A percentile compares a stretch with the other conserved stretches of the same genome.
phyloP scores from a whole-genome alignment of 2,329 filamentous ascomycete species.

The Beauveria australis region DNA sequence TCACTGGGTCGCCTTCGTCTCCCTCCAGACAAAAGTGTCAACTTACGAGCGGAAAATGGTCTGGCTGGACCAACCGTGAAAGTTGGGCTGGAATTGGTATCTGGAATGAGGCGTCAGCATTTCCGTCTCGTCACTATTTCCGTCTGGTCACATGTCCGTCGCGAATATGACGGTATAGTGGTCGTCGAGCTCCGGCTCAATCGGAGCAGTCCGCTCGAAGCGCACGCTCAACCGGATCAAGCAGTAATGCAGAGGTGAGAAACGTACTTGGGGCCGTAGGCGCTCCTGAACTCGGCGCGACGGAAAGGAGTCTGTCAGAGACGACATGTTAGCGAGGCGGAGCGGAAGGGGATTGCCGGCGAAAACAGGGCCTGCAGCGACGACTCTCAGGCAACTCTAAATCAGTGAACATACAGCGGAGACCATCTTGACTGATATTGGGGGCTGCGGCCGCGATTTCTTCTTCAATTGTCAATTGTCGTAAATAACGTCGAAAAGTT shows the following conservation, averaged over 20 bases:
- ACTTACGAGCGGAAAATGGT: conserved; percentile 45
- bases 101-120: conserved; percentile 31
- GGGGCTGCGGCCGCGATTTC: conserved; percentile 22
- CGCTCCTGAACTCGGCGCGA: conserved; percentile 48
- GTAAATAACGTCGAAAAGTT: background rate
- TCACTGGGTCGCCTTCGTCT: background rate
- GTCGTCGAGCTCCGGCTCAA: background rate
- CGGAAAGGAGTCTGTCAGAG: conserved; percentile 36
- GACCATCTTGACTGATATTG: conserved; percentile 30
- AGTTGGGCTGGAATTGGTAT: conserved; percentile 50
- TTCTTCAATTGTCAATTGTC: conserved; percentile 27
- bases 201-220: background rate
- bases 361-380: background rate
- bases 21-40: background rate
- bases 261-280: conserved; percentile 58
- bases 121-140: conserved; percentile 20
- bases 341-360: background rate
- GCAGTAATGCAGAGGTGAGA: background rate
- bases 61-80: conserved; percentile 44
- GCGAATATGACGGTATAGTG: background rate
- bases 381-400: background rate
- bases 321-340: conserved; percentile 13
- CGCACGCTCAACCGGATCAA: background rate
- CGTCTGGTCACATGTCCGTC: conserved; percentile 3
- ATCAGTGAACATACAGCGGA: conserved; percentile 26